Base-by-base conservation (phyloP, 140 eudicot genomes). In the Stevia rebaudiana region DNA sequence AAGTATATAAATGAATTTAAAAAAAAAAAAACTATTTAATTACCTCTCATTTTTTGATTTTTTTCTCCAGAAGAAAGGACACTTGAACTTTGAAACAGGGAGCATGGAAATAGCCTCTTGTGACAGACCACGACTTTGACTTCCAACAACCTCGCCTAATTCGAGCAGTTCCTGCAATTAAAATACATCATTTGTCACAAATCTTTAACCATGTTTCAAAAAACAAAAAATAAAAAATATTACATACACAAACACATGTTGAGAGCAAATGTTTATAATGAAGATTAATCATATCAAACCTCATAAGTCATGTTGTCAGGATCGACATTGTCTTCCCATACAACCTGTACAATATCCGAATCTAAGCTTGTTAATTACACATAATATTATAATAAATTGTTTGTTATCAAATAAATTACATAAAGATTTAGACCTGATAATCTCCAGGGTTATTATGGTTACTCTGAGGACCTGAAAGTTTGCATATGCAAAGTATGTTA, bases 291-390 rank as follows among this genome's bases (percentile, higher is more conserved):
- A 36, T 65, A 57, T 19, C 73, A 41, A 62, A 90, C 97, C 98
- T 92, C 98, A 63, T 92, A 92, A 40, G 92, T 92, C 98, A 92
- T 92, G 77, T 61, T 81, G 72, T 92, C 98, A 66, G 84, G 96
- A 69, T 88, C 96, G 21, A 92, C 81, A 52, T 76, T 69, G 78
- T 92, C 98, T 83, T 85, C 92, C 98, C 94, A 87, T 65, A 84
- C 77, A 70, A 77, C 88, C 98, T 91, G 88, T 43, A 49, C 25
- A 60, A 23, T 23, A 23, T 10, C 66, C 8, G 10, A 25, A 60
- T 68, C 46, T 51, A 57, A 61, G 61, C 76, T 78, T 42, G 28
- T 36, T 74, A 75, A 49, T 28, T 28, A 31, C 51, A 22, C 31
- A 9, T 36, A 28, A 49, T 59, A 48, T 37, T 18, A 37, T 6